Evolutionary conservation across 139 green algal species (phyloP).

Genomic region (Coelastrella sp.): DNA sequence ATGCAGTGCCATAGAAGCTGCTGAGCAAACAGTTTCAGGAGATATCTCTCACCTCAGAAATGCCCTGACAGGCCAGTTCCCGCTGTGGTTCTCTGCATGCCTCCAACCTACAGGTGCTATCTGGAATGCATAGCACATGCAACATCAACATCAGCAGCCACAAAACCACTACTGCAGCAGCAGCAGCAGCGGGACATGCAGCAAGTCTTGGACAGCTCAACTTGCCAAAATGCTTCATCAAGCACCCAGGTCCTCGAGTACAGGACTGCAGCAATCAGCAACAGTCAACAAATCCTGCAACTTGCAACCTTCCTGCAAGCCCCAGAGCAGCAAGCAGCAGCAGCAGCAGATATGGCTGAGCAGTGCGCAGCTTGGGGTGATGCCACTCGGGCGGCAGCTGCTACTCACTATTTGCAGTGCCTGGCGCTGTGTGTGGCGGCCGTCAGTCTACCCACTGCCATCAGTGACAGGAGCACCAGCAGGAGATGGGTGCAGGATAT

Average conservation of each 20-base stretch:
- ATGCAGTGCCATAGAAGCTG: too few relatives aligned
- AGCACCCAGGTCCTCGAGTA: neutral
- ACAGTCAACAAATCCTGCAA: constrained; percentile 3
- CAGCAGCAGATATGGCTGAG: constrained; percentile 15
- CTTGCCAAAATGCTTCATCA: neutral
- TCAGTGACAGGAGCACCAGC: neutral
- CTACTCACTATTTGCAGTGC: neutral
- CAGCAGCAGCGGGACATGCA: neutral
- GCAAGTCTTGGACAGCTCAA: neutral
- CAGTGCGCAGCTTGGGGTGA: neutral
- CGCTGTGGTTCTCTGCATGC: too few relatives aligned
- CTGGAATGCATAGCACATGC: neutral
- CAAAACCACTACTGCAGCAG: neutral
- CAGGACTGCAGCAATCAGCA: neutral
- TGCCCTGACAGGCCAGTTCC: too few relatives aligned
- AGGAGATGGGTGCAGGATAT: constrained; percentile 14
- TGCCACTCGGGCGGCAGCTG: neutral
- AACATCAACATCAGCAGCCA: neutral
- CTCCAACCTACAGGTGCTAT: constrained; percentile 9
- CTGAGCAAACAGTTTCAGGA: too few relatives aligned
- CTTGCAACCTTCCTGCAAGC: constrained; percentile 5
- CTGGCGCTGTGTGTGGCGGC: constrained; percentile 8
- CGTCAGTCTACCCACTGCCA: neutral
- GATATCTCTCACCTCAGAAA: too few relatives aligned
- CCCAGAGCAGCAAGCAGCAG: neutral